Evolutionary conservation across 306 rosid species (phyloP).

Genomic region (Hylodesmum podocarpum): DNA sequence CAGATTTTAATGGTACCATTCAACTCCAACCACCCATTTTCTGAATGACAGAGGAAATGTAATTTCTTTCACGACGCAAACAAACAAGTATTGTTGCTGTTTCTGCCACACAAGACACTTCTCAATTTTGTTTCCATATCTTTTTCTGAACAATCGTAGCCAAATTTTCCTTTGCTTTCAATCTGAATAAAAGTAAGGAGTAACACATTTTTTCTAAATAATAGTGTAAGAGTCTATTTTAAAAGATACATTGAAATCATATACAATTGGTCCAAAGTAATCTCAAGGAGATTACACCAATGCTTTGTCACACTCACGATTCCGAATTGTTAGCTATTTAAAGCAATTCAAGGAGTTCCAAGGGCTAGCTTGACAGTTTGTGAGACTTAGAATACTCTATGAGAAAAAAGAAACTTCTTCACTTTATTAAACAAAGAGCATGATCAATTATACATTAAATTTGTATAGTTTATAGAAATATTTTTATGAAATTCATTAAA

Average conservation of each 20-base stretch:
- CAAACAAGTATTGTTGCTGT: not conserved
- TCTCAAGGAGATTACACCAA: too few relatives aligned
- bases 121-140: not conserved
- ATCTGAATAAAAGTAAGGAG: not conserved
- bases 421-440: too few relatives aligned
- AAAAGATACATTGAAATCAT: not conserved
- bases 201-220: not conserved
- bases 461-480: too few relatives aligned
- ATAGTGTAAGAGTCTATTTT: not conserved
- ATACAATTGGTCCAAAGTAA: not conserved
- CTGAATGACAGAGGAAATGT: not conserved
- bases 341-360: too few relatives aligned
- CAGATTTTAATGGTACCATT: constrained; percentile 7
- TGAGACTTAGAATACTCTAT: too few relatives aligned
- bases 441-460: too few relatives aligned
- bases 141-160: not conserved
- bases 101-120: not conserved
- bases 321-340: not conserved
- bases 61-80: constrained; percentile 10
- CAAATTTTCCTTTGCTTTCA: constrained; percentile 15
- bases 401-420: too few relatives aligned
- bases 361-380: too few relatives aligned
- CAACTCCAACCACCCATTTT: constrained; percentile 15
- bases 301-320: too few relatives aligned
- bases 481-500: too few relatives aligned